Percentiles rank a stretch among this genome's conserved stretches.
phyloP scores from a whole-genome alignment of 805 yeast genomes.

The Monosporozyma siamensis region DNA sequence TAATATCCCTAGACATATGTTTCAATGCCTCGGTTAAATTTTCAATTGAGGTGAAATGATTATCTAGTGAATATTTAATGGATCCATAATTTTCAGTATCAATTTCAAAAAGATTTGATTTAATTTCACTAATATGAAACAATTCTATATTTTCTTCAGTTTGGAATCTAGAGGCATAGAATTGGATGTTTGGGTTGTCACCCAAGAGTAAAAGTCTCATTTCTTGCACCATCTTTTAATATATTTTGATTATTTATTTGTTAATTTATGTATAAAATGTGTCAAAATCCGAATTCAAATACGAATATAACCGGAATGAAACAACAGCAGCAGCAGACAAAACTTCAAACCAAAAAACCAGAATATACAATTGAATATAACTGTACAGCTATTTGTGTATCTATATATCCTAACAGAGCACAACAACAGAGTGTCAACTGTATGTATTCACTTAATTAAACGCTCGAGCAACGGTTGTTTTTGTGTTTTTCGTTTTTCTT shows the following conservation, averaged over 20 bases:
- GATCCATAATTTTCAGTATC: conserved; percentile 15
- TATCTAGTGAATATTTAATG: conserved; percentile 9
- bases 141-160: conserved; percentile 12
- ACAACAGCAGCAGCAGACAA: too few relatives aligned
- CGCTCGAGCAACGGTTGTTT: too few relatives aligned
- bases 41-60: conserved; percentile 21
- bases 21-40: conserved; percentile 9
- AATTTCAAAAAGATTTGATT: conserved; percentile 8
- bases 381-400: too few relatives aligned
- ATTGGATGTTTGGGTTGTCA: conserved; percentile 18
- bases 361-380: too few relatives aligned
- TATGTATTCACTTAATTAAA: too few relatives aligned
- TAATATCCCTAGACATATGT: conserved; percentile 3
- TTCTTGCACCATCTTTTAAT: not conserved
- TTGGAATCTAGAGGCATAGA: conserved; percentile 21
- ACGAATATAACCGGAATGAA: too few relatives aligned
- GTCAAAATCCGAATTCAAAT: too few relatives aligned
- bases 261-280: not conserved
- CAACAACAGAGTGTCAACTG: too few relatives aligned
- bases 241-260: not conserved
- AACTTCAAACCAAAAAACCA: too few relatives aligned
- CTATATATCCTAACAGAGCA: too few relatives aligned
- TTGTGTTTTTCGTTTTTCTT: too few relatives aligned
- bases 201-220: conserved; percentile 17
- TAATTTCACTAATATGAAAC: conserved; percentile 19